A percentile compares a stretch with the other conserved stretches of the same genome.
phyloP scores from a whole-genome alignment of 257 asterid genomes.

The Salvia hispanica region DNA sequence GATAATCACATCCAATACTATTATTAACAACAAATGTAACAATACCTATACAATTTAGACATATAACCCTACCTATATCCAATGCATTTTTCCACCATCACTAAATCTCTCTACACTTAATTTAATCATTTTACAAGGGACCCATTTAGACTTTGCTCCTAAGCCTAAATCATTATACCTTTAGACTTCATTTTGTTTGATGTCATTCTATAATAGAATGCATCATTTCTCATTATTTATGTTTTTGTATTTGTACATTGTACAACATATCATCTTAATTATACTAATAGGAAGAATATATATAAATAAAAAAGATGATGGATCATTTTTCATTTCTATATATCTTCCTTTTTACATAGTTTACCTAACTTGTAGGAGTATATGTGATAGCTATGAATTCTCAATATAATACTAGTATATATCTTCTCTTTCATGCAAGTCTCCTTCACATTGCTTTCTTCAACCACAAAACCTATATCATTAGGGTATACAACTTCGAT shows the following conservation, averaged over 20 bases:
- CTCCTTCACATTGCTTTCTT: constrained; percentile 51
- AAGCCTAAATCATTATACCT: constrained; percentile 67
- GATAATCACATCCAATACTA: constrained; percentile 8
- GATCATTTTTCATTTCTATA: constrained; percentile 26
- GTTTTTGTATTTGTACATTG: neutral
- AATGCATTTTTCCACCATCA: constrained; percentile 39
- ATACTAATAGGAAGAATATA: neutral
- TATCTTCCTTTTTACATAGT: constrained; percentile 7
- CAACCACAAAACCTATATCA: neutral
- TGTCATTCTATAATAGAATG: too few relatives aligned
- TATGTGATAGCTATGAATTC: neutral
- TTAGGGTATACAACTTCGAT: neutral
- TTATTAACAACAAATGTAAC: neutral
- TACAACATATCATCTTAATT: too few relatives aligned
- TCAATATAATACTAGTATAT: neutral
- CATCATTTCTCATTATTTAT: neutral
- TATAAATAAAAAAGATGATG: constrained; percentile 33
- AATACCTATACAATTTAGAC: neutral
- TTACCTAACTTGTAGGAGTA: constrained; percentile 40
- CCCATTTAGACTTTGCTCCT: constrained; percentile 62
- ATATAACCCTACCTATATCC: constrained; percentile 29
- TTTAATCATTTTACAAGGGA: constrained; percentile 52
- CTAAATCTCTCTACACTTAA: constrained; percentile 38
- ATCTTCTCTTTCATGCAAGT: constrained; percentile 55
- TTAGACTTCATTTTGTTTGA: constrained; percentile 41